Percentiles rank a stretch among this genome's conserved stretches.
These are phyloP conservation scores for Penstemon barbatus DNA, from an alignment of 257 asterid species.

Conservation along the genomic window DNA sequence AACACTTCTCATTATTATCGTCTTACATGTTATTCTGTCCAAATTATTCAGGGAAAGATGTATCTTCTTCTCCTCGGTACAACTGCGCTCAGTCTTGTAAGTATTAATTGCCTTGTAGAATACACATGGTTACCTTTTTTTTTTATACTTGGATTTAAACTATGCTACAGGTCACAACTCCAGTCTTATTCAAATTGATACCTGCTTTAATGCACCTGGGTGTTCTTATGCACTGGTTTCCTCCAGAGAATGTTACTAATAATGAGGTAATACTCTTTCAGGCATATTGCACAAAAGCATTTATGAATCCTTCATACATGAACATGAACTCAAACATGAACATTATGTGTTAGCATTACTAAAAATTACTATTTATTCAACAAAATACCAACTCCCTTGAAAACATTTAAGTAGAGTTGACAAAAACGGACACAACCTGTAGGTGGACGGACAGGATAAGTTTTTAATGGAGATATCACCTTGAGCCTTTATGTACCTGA, in stretches of 20 bases:
- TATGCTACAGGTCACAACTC: conserved; percentile 77
- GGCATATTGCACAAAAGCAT: conserved; percentile 1
- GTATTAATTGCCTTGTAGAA: conserved; percentile 25
- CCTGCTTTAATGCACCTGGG: conserved; percentile 84
- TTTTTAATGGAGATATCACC: too few relatives aligned
- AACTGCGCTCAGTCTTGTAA: conserved; percentile 92
- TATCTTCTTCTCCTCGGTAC: conserved; percentile 96
- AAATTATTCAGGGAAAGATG: conserved; percentile 74
- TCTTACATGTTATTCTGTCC: not conserved
- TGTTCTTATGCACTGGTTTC: conserved; percentile 85
- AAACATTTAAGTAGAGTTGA: too few relatives aligned
- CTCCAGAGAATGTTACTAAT: conserved; percentile 52
- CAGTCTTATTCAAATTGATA: conserved; percentile 77
- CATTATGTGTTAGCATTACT: not conserved
- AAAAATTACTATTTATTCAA: too few relatives aligned
- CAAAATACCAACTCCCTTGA: too few relatives aligned
- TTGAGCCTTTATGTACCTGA: too few relatives aligned
- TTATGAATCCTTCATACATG: conserved; percentile 1
- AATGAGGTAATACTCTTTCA: conserved; percentile 52
- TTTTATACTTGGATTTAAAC: conserved; percentile 9
- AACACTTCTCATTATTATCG: not conserved
- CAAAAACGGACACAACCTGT: too few relatives aligned
- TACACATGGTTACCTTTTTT: conserved; percentile 5
- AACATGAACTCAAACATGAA: not conserved
- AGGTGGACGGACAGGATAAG: too few relatives aligned